Evolutionary conservation across 345 rosid genomes (phyloP), one percentile per base, ranked within the genome.

Genomic region (Lepidium sativum): DNA sequence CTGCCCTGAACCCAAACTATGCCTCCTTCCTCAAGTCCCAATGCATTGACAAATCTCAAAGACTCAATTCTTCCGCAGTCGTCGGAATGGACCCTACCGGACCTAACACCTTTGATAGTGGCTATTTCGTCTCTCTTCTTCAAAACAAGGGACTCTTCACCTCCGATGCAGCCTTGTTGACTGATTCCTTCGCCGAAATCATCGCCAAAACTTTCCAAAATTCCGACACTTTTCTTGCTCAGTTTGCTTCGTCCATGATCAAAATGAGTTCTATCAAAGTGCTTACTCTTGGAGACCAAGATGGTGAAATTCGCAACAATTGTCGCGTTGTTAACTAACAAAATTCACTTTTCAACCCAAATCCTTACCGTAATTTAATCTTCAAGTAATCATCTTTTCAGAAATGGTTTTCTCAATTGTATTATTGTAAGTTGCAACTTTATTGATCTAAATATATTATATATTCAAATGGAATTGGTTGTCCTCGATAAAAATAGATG

Each of bases 131-230:
- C 0, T 68, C 74, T 17, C 61, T 86, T 0, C 51, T 54, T 1
- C 60, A 69, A 9, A 45, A 72, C 11, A 73, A 80, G 39, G 86
- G 89, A 6, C 78, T 79, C 8, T 67, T 85, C 38, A 38, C 51
- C 25, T 85, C 87, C 0, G 96, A 88, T 17, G 84, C 84, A 0
- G 74, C 86, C n/a, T 66, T 85, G 68, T 82, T 88, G 43, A 70
- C 86, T 4, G 60, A 85, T 60, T 25, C 52, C 1, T 27, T 16
- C 1, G 75, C 95, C 0, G 67, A 60, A 3, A 1, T 2, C 0
- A 44, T 58, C 0, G 79, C 71, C 7, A 17, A 15, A 17, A 23
- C 1, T 8, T 78, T 81, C 15, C 75, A 49, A 33, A 39, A 63
- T 14, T 44, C 63, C 0, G 25, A 10, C 0, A 21, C 55, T 53